A percentile compares a stretch with the other conserved stretches of the same genome.
These are phyloP conservation scores for Pythium rhizo-oryzae DNA, from an alignment of 352 stramenopile genomes.

Conservation along the genomic window DNA sequence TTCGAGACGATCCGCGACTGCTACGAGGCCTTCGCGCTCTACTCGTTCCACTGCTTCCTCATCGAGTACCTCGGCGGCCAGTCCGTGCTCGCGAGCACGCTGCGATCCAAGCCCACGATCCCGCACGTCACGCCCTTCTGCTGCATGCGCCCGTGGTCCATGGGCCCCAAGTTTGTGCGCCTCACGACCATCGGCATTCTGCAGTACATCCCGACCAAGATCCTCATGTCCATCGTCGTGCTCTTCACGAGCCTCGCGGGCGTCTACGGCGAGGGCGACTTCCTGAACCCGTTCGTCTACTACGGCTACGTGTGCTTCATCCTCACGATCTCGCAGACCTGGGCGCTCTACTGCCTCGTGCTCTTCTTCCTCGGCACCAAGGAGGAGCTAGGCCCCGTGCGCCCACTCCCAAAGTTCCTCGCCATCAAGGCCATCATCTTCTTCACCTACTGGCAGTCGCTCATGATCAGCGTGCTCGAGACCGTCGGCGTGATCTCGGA, in stretches of 20 bases:
- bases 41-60: conserved; percentile 94
- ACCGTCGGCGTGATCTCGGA: conserved; percentile 86
- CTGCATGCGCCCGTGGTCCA: conserved; percentile 88
- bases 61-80: conserved; percentile 88
- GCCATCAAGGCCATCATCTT: conserved; percentile 96
- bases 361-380: conserved; percentile 94
- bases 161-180: conserved; percentile 93
- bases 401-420: conserved; percentile 93
- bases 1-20: conserved; percentile 92
- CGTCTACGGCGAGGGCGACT: conserved; percentile 91
- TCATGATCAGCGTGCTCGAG: conserved; percentile 91
- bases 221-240: conserved; percentile 87
- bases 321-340: conserved; percentile 89
- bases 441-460: conserved; percentile 95
- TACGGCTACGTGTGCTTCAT: conserved; percentile 92
- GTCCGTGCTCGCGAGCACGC: conserved; percentile 77
- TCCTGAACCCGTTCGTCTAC: conserved; percentile 80
- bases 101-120: conserved; percentile 87
- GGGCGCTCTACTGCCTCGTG: conserved; percentile 94
- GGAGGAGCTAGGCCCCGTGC: conserved; percentile 87
- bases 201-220: conserved; percentile 92
- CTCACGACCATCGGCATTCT: conserved; percentile 93
- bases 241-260: conserved; percentile 83
- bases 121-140: conserved; percentile 85
- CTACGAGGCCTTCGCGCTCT: conserved; percentile 94